Evolutionary conservation across 1,284 basidiomycete genomes (phyloP).

Genomic region (Pascua guehoae): DNA sequence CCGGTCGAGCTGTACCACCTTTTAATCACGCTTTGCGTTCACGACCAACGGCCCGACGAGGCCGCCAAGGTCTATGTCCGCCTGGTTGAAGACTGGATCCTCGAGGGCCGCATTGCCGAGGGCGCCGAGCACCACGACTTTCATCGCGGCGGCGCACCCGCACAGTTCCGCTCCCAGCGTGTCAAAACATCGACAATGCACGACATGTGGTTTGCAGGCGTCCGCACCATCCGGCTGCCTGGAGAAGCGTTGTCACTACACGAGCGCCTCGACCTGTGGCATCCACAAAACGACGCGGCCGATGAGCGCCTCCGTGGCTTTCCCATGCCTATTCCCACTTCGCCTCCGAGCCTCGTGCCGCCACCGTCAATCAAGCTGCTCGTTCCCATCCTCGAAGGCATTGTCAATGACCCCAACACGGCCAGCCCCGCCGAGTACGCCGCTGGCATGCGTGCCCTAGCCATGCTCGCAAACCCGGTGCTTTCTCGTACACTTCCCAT

Average conservation of each 20-base stretch:
- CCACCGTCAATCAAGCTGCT: slow-evolving; percentile 30
- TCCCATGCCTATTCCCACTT: slow-evolving; percentile 42
- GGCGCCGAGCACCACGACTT: slow-evolving; percentile 41
- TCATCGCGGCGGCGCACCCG: slow-evolving; percentile 19
- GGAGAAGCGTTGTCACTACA: slow-evolving; percentile 47
- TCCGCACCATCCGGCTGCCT: slow-evolving; percentile 45
- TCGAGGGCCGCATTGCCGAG: slow-evolving; percentile 45
- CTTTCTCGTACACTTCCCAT: slow-evolving; percentile 46
- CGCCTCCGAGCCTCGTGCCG: slow-evolving; percentile 45
- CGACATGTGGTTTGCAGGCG: slow-evolving; percentile 42
- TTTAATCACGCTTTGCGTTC: slow-evolving; percentile 27
- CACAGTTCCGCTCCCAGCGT: not conserved
- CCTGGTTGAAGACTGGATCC: slow-evolving; percentile 50
- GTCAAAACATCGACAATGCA: slow-evolving; percentile 10
- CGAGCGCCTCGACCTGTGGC: slow-evolving; percentile 47
- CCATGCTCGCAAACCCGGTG: slow-evolving; percentile 47
- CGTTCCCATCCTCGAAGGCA: slow-evolving; percentile 28
- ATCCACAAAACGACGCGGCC: slow-evolving; percentile 38
- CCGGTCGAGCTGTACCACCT: slow-evolving; percentile 29
- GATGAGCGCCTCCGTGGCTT: slow-evolving; percentile 43
- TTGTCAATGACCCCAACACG: slow-evolving; percentile 27
- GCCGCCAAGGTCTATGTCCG: slow-evolving; percentile 47
- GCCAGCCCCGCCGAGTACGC: slow-evolving; percentile 26
- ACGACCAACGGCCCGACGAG: slow-evolving; percentile 30
- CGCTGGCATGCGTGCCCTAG: slow-evolving; percentile 43